Evolutionary conservation across 2,329 filamentous ascomycete species (phyloP).

Genomic region (Claviceps pusilla): DNA sequence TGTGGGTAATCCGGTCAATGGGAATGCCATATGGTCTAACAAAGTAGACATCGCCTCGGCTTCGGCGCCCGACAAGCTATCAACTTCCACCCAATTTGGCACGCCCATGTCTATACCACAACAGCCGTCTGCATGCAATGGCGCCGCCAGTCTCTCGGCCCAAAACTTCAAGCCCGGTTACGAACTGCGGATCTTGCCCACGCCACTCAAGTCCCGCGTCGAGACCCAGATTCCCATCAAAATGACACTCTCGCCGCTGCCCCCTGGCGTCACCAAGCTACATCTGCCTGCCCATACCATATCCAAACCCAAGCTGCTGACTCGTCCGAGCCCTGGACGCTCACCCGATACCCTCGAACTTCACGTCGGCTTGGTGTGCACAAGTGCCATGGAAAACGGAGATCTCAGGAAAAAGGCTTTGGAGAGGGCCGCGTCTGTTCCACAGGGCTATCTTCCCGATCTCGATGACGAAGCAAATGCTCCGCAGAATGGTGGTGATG

Average conservation of each 20-base stretch:
- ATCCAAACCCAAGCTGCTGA: conserved; percentile 80
- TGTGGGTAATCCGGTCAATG: conserved; percentile 18
- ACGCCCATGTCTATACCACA: conserved; percentile 12
- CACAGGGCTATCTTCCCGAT: conserved; percentile 21
- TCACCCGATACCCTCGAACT: conserved; percentile 65
- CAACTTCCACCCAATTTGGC: conserved; percentile 13
- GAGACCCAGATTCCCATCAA: conserved; percentile 92
- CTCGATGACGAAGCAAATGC: conserved; percentile 49
- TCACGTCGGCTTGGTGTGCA: conserved; percentile 72
- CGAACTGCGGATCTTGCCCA: conserved; percentile 47
- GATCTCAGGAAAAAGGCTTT: conserved; percentile 53
- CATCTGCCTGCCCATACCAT: conserved; percentile 84
- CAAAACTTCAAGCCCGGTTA: conserved; percentile 21
- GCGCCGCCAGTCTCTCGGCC: conserved; percentile 5
- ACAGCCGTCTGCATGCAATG: conserved; percentile 14
- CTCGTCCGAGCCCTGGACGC: conserved; percentile 52
- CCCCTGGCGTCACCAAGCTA: conserved; percentile 60
- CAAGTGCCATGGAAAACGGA: conserved; percentile 72
- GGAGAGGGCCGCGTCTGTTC: conserved; percentile 31
- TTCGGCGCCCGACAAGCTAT: conserved; percentile 11
- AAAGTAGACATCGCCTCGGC: conserved; percentile 13
- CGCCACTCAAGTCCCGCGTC: conserved; percentile 71
- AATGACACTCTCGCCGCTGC: conserved; percentile 62
- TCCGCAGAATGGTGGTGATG: conserved; percentile 79
- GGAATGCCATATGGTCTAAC: conserved; percentile 22